Evolutionary conservation across 1,284 basidiomycete species (phyloP), one percentile per base, ranked within the genome.

Genomic region (Tilletia walkeri): DNA sequence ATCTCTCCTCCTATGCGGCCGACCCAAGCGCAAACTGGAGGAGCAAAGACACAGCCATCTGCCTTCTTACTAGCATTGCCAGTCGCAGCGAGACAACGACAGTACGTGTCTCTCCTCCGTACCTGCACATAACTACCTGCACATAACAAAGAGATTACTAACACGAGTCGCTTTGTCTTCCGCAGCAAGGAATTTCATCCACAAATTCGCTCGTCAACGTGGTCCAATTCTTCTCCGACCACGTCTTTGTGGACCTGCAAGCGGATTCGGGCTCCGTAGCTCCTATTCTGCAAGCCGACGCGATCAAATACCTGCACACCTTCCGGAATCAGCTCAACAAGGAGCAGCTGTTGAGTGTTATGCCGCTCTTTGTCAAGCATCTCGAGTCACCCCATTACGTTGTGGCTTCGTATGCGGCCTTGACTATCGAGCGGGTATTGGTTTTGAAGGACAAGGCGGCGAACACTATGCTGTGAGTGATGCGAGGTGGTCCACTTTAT

Each of bases 31-130:
- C 87, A 38, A 91, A 92, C 78, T 99, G 95, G 95, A 92, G 91
- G 83, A 88, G 90, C 67, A 99, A 99, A 85, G 94, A 98, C 84
- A 92, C 92, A 20, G 95, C 95, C n/a, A 90, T 98, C 67, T 99
- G 93, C 85, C 86, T 98, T 38, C 87, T 99, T 77, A 94, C 92
- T 6, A 93, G 93, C 1, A 89, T 98, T 71, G 95, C 95, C 1
- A 91, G 92, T 5, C 88, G 91, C 67, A 92, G 93, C 3, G 91
- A 91, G 6, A 97, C 95, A 0, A 87, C 81, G 16, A 39, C 47
- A 14, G 66, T 47, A n/a, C 54, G 34, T 53, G 6, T 45, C 41
- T 14, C 9, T 14, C 14, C 41, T 45, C 14, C 24, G 24, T 30
- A 30, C 24, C 24, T 30, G 24, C 24, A 30, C 24, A 30, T 1